Percentiles rank a stretch among this genome's conserved stretches.
These are phyloP conservation scores for Kluyveromyces aestuarii DNA, from an alignment of 805 yeast species.

Conservation along the genomic window DNA sequence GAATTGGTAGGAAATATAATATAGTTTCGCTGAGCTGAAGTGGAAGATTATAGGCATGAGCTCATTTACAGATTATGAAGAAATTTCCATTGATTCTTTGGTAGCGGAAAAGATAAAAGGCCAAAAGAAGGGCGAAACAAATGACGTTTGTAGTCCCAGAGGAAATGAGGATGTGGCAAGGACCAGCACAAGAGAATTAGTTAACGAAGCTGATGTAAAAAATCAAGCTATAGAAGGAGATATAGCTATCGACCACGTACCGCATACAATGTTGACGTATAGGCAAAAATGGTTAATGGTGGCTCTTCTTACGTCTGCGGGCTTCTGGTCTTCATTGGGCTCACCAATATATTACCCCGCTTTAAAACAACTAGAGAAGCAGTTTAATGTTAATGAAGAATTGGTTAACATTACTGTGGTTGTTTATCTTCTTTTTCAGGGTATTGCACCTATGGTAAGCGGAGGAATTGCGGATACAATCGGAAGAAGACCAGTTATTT, in stretches of 20 bases:
- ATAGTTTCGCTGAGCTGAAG: not conserved
- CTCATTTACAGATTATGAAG: not conserved
- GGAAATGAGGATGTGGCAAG: constrained; percentile 9
- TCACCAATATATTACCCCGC: constrained; percentile 82
- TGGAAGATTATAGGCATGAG: not conserved
- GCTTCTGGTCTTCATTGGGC: constrained; percentile 63
- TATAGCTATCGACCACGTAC: constrained; percentile 5
- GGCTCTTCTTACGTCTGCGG: constrained; percentile 23
- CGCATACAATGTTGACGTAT: constrained; percentile 18
- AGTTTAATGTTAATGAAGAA: constrained; percentile 48
- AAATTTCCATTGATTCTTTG: not conserved
- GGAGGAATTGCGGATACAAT: constrained; percentile 57
- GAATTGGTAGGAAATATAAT: not conserved
- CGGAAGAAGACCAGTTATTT: constrained; percentile 66
- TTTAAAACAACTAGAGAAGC: constrained; percentile 43
- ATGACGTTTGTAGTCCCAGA: not conserved
- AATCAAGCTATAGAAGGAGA: constrained; percentile 1
- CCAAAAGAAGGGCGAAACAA: not conserved
- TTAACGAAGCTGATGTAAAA: constrained; percentile 1
- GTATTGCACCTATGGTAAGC: constrained; percentile 58
- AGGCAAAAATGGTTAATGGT: constrained; percentile 26
- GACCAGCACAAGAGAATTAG: constrained; percentile 16
- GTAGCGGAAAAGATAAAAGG: not conserved
- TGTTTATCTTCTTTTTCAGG: constrained; percentile 66
- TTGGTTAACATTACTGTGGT: constrained; percentile 63